phyloP scores from a whole-genome alignment of 75 land plant genomes.

The Cryptomeria japonica region DNA sequence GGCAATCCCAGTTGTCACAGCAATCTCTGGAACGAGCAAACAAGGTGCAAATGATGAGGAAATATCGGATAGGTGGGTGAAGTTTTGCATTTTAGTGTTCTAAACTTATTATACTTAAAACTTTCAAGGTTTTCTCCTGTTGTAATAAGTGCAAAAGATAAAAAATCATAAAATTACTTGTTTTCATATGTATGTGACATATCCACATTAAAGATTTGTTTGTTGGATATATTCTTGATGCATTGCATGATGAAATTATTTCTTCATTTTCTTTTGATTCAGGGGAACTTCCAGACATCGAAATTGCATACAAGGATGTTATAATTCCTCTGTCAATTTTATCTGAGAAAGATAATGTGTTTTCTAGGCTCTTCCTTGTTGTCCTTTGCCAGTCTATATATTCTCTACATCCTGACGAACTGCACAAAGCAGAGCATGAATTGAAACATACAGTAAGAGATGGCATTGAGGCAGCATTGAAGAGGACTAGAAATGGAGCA shows the following conservation, averaged over 20 bases:
- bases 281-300: slow-evolving; percentile 62
- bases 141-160: not conserved
- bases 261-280: slow-evolving; percentile 17
- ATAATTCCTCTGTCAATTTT: slow-evolving; percentile 38
- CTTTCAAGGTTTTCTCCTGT: not conserved
- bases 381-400: slow-evolving; percentile 33
- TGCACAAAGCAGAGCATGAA: slow-evolving; percentile 21
- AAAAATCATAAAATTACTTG: not conserved
- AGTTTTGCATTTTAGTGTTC: not conserved
- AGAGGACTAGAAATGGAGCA: slow-evolving; percentile 27
- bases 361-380: slow-evolving; percentile 41
- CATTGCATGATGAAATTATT: not conserved
- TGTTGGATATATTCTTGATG: not conserved
- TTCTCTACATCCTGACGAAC: slow-evolving; percentile 16
- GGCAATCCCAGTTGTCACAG: slow-evolving; percentile 31
- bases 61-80: slow-evolving; percentile 43
- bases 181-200: not conserved
- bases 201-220: not conserved
- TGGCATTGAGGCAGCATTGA: slow-evolving; percentile 41
- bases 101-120: not conserved
- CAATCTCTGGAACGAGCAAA: slow-evolving; percentile 52
- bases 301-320: slow-evolving; percentile 49
- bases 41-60: slow-evolving; percentile 47
- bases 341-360: slow-evolving; percentile 42
- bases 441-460: slow-evolving; percentile 18